Evolutionary conservation across 129 eudicot genomes (phyloP), one percentile per base, ranked within the genome.

Genomic region (Pittosporum tobira): DNA sequence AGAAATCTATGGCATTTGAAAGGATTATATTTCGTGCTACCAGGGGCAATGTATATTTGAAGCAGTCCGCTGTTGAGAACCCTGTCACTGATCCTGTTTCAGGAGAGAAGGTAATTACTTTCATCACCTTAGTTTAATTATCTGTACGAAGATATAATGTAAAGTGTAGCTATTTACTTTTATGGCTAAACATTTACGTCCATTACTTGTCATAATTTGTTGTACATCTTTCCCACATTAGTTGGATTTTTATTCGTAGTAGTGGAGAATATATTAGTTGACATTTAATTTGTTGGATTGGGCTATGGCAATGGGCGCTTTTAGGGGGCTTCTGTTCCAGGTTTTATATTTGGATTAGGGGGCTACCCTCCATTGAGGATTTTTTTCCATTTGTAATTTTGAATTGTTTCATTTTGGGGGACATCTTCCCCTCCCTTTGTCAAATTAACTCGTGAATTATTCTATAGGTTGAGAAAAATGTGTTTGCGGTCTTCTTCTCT

Each of bases 21-120:
- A 83, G 99, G 75, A 91, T 91, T 43, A 47, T 91, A 48, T 91
- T 91, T 67, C 90, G 99, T 76, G 99, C 99, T 71, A 91, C 99
- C 37, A 83, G 99, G 83, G 99, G 99, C 60, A 91, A 91, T 68
- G 94, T 91, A 60, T 87, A 75, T 60, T 64, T 91, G 67, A 91
- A 73, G 79, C 99, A 91, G 65, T 73, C 82, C 64, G 75, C 66
- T 3, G 81, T 87, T 63, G 96, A 91, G 29, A 80, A 87, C 57
- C 87, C 85, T 51, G 96, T 91, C 57, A 61, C 59, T 44, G 99
- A 91, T 73, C 99, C 99, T 66, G 84, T 62, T 64, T 87, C 99
- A 14, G 96, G 96, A 67, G 96, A 91, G 70, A 91, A 87, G 96
- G 98, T 91, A 28, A 48, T 31, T 63, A 28, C 44, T n/a, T 6